These are phyloP conservation scores for Scytalidium sp. DNA, from an alignment of 2,329 filamentous ascomycete genomes.

Conservation along the genomic window DNA sequence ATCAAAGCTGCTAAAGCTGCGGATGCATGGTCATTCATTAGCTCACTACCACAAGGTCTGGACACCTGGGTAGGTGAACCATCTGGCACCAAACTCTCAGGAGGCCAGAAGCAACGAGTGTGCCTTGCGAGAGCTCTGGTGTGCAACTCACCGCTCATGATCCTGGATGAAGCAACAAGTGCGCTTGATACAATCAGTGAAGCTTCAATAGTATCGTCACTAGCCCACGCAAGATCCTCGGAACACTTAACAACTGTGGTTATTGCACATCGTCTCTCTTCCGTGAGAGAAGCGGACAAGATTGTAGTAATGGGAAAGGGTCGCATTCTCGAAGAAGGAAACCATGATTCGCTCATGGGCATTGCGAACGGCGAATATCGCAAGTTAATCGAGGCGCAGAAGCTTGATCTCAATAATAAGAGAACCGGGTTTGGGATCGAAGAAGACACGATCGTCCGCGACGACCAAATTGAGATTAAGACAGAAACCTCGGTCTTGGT, in stretches of 20 bases:
- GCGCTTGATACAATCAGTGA: conserved; percentile 58
- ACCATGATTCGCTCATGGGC: conserved; percentile 29
- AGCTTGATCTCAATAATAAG: conserved; percentile 8
- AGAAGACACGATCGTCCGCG: not conserved
- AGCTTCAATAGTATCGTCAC: conserved; percentile 45
- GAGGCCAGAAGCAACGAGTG: conserved; percentile 56
- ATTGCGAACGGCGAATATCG: conserved; percentile 47
- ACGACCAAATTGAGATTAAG: conserved; percentile 1
- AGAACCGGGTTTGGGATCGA: not conserved
- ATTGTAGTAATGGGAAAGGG: conserved; percentile 38
- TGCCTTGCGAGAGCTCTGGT: conserved; percentile 57
- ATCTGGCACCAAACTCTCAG: conserved; percentile 52
- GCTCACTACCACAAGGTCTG: conserved; percentile 44
- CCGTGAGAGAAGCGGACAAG: conserved; percentile 34
- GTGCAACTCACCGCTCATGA: conserved; percentile 52
- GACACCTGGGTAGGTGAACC: conserved; percentile 49
- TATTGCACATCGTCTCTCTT: conserved; percentile 39
- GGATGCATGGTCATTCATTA: conserved; percentile 56
- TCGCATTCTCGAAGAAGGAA: conserved; percentile 35
- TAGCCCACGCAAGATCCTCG: conserved; percentile 25
- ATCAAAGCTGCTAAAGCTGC: conserved; percentile 49
- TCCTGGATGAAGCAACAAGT: conserved; percentile 61
- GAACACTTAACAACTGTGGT: conserved; percentile 34
- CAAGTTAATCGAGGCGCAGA: conserved; percentile 17
- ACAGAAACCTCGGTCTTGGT: not conserved